Evolutionary conservation across 164 flowering plant species (phyloP).

Genomic region (Dillenia suffruticosa): DNA sequence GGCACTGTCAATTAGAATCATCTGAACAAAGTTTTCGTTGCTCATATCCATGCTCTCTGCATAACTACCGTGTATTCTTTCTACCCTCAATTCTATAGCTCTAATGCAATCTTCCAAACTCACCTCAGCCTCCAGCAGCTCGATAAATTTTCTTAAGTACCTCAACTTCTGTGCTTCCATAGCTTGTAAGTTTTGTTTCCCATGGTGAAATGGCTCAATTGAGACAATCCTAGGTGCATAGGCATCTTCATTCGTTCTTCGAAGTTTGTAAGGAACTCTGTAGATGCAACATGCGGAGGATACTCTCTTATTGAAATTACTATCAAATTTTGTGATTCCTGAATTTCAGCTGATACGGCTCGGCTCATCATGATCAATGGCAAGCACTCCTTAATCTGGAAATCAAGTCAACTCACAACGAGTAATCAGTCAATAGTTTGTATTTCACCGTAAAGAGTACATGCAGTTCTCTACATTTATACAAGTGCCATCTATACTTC

Average conservation of each 20-base stretch:
- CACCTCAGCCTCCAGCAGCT: too few species aligned
- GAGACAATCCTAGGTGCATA: constrained; percentile 28
- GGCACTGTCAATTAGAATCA: constrained; percentile 28
- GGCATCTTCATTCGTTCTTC: constrained; percentile 15
- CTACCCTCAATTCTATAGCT: neutral
- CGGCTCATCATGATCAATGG: too few species aligned
- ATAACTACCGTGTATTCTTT: constrained; percentile 10
- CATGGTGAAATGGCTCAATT: constrained; percentile 29
- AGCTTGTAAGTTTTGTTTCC: neutral
- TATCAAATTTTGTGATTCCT: too few species aligned
- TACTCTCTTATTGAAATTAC: neutral
- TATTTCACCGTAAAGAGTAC: too few species aligned
- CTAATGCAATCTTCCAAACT: neutral
- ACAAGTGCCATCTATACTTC: too few species aligned
- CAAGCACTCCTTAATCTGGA: too few species aligned
- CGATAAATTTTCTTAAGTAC: constrained; percentile 4
- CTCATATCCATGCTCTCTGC: neutral
- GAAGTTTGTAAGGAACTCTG: constrained; percentile 20
- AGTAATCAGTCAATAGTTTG: too few species aligned
- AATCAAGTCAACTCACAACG: too few species aligned
- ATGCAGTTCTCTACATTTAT: too few species aligned
- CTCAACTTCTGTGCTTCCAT: constrained; percentile 21
- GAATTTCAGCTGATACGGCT: too few species aligned
- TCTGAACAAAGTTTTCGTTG: constrained; percentile 12
- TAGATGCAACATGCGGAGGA: constrained; percentile 17